Conservation (phyloP, 1,284 basidiomycete genomes). For the Irpex rosettiformis region DNA sequence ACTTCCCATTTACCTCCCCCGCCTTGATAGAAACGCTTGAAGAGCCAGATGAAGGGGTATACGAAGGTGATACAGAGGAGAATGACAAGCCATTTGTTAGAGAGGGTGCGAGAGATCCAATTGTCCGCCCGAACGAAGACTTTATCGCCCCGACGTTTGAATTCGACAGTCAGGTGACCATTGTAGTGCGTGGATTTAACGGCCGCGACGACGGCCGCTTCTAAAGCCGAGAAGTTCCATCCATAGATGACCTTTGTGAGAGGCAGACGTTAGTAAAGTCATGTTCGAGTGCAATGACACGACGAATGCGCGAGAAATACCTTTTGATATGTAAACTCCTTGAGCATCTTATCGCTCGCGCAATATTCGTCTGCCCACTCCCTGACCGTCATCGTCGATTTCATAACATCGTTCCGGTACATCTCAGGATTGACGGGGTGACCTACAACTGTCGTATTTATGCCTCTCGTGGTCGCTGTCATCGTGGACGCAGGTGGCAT, state of each 20-base stretch:
- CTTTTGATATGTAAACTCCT: slow-evolving; percentile 65
- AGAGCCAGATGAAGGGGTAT: slow-evolving; percentile 75
- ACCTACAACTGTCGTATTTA: background rate
- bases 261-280: background rate
- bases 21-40: slow-evolving; percentile 52
- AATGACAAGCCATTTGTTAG: slow-evolving; percentile 54
- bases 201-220: slow-evolving; percentile 47
- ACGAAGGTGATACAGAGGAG: slow-evolving; percentile 60
- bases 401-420: slow-evolving; percentile 23
- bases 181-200: slow-evolving; percentile 49
- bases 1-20: slow-evolving; percentile 69
- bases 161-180: slow-evolving; percentile 47
- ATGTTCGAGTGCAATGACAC: background rate
- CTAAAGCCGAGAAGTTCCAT: slow-evolving; percentile 62
- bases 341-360: slow-evolving; percentile 53
- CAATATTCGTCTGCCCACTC: slow-evolving; percentile 75
- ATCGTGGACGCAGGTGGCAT: background rate
- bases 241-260: slow-evolving; percentile 53
- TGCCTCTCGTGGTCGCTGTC: background rate
- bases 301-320: slow-evolving; percentile 23
- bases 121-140: slow-evolving; percentile 63
- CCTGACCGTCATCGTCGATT: slow-evolving; percentile 51
- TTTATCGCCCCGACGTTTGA: slow-evolving; percentile 39
- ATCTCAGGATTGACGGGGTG: background rate
- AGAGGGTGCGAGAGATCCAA: slow-evolving; percentile 7